Base-by-base conservation (phyloP, 2,329 filamentous ascomycete genomes). In the Arthroderma sp. region DNA sequence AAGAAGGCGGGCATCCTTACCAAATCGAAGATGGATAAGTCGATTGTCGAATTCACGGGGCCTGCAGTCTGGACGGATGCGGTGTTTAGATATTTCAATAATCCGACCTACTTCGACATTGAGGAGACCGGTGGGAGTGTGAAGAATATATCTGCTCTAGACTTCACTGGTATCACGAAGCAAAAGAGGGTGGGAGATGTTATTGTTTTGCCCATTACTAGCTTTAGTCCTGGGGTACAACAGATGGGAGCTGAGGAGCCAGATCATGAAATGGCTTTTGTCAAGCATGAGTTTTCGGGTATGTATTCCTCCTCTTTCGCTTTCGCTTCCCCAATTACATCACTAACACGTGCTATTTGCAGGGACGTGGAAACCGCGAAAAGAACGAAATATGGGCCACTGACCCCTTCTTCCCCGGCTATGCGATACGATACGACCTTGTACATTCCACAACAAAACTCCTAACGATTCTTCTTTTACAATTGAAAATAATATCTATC, bases 201-300 rank as follows among this genome's bases (percentile, higher is more conserved):
- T 2, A 79, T 95, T 43, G 81, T 98, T 9, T 68, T 98, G 48
- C 91, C 91, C 28, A 96, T 98, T 56, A 98, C 91, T 5, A 89
- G 87, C 64, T 98, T 98, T 70, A 94, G 87, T 56, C 91, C 91
- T 0, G 91, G 91, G 28, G 86, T 96, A 38, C 77, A 80, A 54
- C 87, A 94, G 61, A 96, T 95, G 87, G 85, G 84, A 8, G 84
- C 91, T 38, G 81, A 81, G 57, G 87, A 93, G 50, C 74, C 80
- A 36, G 86, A 95, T 53, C 83, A 96, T 60, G 86, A 87, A 1
- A 89, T 94, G 85, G 91, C 91, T 1, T 96, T 94, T 70, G 91
- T 98, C 49, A 88, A 91, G 67, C 91, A 98, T 67, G 81, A 87
- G 45, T 98, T 98, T 62, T 85, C 94, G 71, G 91, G 89, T 93